Evolutionary conservation across 2,329 filamentous ascomycete genomes (phyloP).

Genomic region (Cladosporium velox): DNA sequence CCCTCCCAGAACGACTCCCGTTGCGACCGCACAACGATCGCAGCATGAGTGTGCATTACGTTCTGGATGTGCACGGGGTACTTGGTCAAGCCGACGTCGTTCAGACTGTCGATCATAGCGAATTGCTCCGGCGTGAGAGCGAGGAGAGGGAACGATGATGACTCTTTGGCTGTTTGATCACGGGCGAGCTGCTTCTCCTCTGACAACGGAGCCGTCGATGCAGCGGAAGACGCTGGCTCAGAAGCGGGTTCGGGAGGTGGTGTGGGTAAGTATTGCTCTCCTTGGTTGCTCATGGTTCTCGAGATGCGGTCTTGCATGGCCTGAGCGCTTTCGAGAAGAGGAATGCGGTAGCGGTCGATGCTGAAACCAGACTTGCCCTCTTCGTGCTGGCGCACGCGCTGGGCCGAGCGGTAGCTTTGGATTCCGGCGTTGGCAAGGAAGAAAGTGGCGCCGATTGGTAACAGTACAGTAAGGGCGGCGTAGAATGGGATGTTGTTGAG

Average conservation of each 20-base stretch:
- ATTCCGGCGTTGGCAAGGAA: slow-evolving; percentile 74
- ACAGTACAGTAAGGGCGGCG: slow-evolving; percentile 63
- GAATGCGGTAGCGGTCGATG: slow-evolving; percentile 71
- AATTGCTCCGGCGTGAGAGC: slow-evolving; percentile 81
- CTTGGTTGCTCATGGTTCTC: slow-evolving; percentile 70
- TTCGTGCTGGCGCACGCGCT: slow-evolving; percentile 74
- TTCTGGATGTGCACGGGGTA: slow-evolving; percentile 74
- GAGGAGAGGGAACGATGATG: slow-evolving; percentile 60
- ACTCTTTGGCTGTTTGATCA: slow-evolving; percentile 31
- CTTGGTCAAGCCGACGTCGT: slow-evolving; percentile 62
- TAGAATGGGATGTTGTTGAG: slow-evolving; percentile 60
- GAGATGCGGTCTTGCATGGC: slow-evolving; percentile 76
- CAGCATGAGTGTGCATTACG: slow-evolving; percentile 79
- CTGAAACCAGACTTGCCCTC: slow-evolving; percentile 61
- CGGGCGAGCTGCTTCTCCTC: slow-evolving; percentile 28
- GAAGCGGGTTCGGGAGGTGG: slow-evolving; percentile 36
- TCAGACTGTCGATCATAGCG: slow-evolving; percentile 75
- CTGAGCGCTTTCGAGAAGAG: slow-evolving; percentile 72
- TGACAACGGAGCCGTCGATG: slow-evolving; percentile 5
- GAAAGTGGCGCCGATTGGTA: slow-evolving; percentile 68
- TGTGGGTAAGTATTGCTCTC: slow-evolving; percentile 64
- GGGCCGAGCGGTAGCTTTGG: slow-evolving; percentile 71
- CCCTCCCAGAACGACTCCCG: slow-evolving; percentile 73
- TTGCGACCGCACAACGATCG: slow-evolving; percentile 78
- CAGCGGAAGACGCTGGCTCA: slow-evolving; percentile 32